Evolutionary conservation across 208 protist genomes (phyloP).

Genomic region (Angomonas deanei): DNA sequence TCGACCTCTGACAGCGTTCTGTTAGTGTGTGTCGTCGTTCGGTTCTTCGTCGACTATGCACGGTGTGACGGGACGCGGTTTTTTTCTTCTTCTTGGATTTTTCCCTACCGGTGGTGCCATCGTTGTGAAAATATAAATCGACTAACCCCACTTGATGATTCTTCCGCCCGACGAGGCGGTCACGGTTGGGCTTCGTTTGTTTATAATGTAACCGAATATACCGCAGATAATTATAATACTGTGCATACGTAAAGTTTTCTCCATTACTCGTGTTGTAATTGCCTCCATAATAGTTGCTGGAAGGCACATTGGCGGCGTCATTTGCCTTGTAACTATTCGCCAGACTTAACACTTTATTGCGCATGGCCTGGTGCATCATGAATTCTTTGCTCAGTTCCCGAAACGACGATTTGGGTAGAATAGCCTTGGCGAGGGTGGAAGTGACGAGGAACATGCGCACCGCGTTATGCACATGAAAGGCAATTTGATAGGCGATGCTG

Average conservation of each 20-base stretch:
- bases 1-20: no score
- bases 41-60: no score
- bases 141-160: no score
- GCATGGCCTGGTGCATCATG: not conserved
- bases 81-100: no score
- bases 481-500: conserved; percentile 6
- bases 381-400: not conserved
- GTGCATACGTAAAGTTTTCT: not conserved
- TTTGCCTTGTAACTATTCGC: not conserved
- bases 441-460: conserved; percentile 21
- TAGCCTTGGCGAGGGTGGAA: not conserved
- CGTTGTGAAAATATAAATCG: no score
- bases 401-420: not conserved
- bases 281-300: no score
- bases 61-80: no score
- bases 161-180: not conserved
- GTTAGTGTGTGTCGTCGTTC: no score
- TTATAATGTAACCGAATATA: not conserved
- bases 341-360: not conserved
- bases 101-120: no score
- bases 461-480: conserved; percentile 27
- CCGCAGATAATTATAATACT: not conserved
- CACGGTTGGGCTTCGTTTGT: not conserved
- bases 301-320: not conserved
- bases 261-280: no score